Evolutionary conservation across 2,329 filamentous ascomycete genomes (phyloP), one percentile per base, ranked within the genome.

Genomic region (Monilinia aucupariae): DNA sequence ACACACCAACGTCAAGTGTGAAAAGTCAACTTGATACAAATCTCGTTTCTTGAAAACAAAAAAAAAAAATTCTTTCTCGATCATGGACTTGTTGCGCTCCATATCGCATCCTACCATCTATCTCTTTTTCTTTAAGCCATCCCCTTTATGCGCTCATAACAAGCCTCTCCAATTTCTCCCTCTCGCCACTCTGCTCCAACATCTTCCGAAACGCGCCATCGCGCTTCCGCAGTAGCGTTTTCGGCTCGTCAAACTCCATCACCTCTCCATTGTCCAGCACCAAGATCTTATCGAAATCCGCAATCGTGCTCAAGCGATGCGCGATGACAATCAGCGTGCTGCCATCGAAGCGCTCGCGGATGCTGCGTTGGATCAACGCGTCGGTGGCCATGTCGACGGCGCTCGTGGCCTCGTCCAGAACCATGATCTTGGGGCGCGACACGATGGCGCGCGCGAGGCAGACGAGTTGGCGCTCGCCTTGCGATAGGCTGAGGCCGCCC

Each of bases 371-470:
- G 70, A 92, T 92, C 34, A 90, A 80, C 1, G 81, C 77, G 71
- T 92, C 89, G 0, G 89, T 92, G 41, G 81, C 79, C 86, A 90
- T 90, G 74, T 92, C 89, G 2, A 92, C 88, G 0, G 89, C 88
- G 4, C 84, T 87, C 0, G 90, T 92, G 0, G 89, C 89, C 76
- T 92, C 89, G 72, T 92, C 89, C 1, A 92, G 81, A 2, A 92
- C 85, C 83, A 92, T 88, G 69, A 92, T 85, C 71, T 88, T 88
- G 5, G 89, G 88, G 0, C 86, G 81, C 0, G 84, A 81, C 27
- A 91, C 85, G 68, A 91, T 90, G 59, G 85, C 88, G 58, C 85
- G 85, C 1, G 88, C 88, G 4, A 91, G 82, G 70, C 88, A 91
- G 47, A 92, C 81, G 0, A 91, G 85, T 74, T 92, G 88, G 2